phyloP scores from a whole-genome alignment of 2,329 filamentous ascomycete genomes.

The Moelleriella libera region DNA sequence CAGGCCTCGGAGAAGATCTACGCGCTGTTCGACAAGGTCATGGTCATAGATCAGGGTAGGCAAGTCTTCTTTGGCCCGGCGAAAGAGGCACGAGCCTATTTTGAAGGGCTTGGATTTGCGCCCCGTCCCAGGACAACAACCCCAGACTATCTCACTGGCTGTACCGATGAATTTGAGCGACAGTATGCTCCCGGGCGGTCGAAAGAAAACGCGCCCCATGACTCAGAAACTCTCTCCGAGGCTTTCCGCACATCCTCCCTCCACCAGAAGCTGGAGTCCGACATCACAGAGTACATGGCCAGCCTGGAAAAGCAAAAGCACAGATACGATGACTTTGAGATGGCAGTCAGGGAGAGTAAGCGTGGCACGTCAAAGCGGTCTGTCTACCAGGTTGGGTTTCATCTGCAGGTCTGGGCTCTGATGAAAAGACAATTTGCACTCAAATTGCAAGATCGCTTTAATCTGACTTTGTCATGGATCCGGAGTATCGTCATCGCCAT shows the following conservation, averaged over 20 bases:
- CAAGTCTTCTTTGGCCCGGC: slow-evolving; percentile 65
- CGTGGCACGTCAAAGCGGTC: slow-evolving; percentile 60
- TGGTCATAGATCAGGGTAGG: slow-evolving; percentile 63
- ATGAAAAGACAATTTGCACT: slow-evolving; percentile 75
- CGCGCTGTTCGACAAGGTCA: slow-evolving; percentile 66
- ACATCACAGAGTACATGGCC: slow-evolving; percentile 58
- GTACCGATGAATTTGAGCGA: slow-evolving; percentile 73
- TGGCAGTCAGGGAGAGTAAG: slow-evolving; percentile 66
- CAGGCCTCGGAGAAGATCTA: slow-evolving; percentile 77
- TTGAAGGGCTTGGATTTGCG: slow-evolving; percentile 62
- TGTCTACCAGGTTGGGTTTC: slow-evolving; percentile 73
- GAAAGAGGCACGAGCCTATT: slow-evolving; percentile 55
- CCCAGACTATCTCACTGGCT: slow-evolving; percentile 69
- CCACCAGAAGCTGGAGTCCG: slow-evolving; percentile 39
- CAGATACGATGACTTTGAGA: slow-evolving; percentile 61
- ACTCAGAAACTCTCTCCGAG: slow-evolving; percentile 48
- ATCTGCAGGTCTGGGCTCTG: slow-evolving; percentile 68
- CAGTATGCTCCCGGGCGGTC: slow-evolving; percentile 58
- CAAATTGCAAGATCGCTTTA: slow-evolving; percentile 75
- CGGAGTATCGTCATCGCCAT: slow-evolving; percentile 59
- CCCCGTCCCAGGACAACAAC: slow-evolving; percentile 66
- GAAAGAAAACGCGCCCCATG: slow-evolving; percentile 52
- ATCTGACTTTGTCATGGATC: slow-evolving; percentile 59
- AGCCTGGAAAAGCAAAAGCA: slow-evolving; percentile 49
- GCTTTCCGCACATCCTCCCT: slow-evolving; percentile 56